These are phyloP conservation scores for Lactifluus subvellereus DNA, from an alignment of 768 basidiomycete genomes.

Conservation along the genomic window DNA sequence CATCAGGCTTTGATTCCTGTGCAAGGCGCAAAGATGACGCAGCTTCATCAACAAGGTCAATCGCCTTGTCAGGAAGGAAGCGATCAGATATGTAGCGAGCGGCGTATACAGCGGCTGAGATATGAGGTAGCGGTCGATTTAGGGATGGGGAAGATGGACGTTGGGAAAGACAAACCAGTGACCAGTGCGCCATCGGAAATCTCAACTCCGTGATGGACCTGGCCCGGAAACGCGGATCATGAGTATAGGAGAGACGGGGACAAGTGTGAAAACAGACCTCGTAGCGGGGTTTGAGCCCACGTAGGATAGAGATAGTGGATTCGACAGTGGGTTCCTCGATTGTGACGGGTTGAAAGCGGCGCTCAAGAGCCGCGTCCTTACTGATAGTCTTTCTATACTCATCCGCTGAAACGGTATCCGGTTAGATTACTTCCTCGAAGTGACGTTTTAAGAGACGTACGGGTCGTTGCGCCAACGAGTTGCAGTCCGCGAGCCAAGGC, in stretches of 20 bases:
- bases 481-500: slow-evolving; percentile 82
- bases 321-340: slow-evolving; percentile 88
- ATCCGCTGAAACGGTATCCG: slow-evolving; percentile 44
- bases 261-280: slow-evolving; percentile 40
- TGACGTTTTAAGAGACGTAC: slow-evolving; percentile 37
- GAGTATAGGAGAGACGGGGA: background rate
- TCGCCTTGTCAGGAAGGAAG: slow-evolving; percentile 86
- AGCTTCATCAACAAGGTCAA: slow-evolving; percentile 91
- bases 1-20: slow-evolving; percentile 84
- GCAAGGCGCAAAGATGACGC: slow-evolving; percentile 81
- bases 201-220: slow-evolving; percentile 83
- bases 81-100: slow-evolving; percentile 84
- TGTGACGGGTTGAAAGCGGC: slow-evolving; percentile 84
- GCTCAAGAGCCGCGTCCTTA: slow-evolving; percentile 86
- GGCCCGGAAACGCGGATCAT: background rate
- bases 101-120: slow-evolving; percentile 70
- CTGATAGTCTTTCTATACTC: slow-evolving; percentile 89
- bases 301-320: slow-evolving; percentile 78
- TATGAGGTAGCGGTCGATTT: background rate
- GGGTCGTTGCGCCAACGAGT: slow-evolving; percentile 86
- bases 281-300: slow-evolving; percentile 77
- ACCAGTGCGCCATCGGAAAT: slow-evolving; percentile 86
- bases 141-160: background rate
- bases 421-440: background rate
- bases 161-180: slow-evolving; percentile 47